phyloP scores from a whole-genome alignment of 768 basidiomycete genomes.

The Boletus sp. region DNA sequence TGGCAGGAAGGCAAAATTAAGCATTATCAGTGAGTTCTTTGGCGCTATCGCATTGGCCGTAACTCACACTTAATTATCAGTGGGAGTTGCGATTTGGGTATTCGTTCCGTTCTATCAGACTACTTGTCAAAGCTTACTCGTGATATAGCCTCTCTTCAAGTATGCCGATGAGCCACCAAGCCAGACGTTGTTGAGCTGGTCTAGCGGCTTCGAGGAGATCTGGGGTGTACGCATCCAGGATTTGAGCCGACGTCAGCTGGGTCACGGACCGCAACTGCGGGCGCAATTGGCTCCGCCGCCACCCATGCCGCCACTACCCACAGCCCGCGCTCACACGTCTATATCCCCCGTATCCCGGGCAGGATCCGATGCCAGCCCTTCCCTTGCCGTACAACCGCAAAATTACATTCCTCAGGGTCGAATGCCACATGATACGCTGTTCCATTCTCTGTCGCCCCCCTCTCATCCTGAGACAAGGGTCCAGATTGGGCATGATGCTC shows the following conservation, averaged over 20 bases:
- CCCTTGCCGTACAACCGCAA: slow-evolving; percentile 24
- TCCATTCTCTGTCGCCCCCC: slow-evolving; percentile 23
- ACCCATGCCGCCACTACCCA: slow-evolving; percentile 33
- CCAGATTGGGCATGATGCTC: slow-evolving; percentile 19
- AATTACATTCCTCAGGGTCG: slow-evolving; percentile 32
- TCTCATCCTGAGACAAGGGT: slow-evolving; percentile 18
- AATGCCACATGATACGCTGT: slow-evolving; percentile 35
- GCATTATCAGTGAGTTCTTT: slow-evolving; percentile 45
- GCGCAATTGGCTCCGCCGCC: slow-evolving; percentile 17
- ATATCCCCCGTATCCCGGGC: slow-evolving; percentile 20
- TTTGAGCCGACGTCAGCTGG: slow-evolving; percentile 29
- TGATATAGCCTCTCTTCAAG: slow-evolving; percentile 60
- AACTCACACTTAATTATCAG: slow-evolving; percentile 36
- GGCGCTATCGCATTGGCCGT: slow-evolving; percentile 25
- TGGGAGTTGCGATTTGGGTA: slow-evolving; percentile 63
- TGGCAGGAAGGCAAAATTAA: slow-evolving; percentile 40
- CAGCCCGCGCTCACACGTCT: slow-evolving; percentile 18
- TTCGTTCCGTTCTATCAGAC: slow-evolving; percentile 30
- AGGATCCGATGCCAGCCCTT: slow-evolving; percentile 17
- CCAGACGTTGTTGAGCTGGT: slow-evolving; percentile 54
- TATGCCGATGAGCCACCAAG: slow-evolving; percentile 55
- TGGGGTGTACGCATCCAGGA: slow-evolving; percentile 63
- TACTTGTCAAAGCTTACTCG: slow-evolving; percentile 11
- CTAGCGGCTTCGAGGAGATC: slow-evolving; percentile 57
- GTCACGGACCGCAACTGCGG: slow-evolving; percentile 15